These are phyloP conservation scores for Umbelopsis sp. DNA, from an alignment of 192 early-diverging fungal genomes.

Conservation along the genomic window DNA sequence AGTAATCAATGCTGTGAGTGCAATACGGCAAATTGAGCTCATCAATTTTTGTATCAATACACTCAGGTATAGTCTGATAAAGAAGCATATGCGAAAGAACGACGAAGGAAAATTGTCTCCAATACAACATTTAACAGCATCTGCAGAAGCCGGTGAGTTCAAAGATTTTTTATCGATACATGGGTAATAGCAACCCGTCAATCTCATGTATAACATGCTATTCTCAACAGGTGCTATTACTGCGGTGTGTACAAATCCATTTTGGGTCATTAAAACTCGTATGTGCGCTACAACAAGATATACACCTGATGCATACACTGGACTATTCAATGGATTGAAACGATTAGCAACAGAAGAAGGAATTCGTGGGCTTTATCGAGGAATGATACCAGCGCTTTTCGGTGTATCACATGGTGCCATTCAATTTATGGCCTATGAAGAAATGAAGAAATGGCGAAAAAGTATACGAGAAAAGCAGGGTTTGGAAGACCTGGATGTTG, in stretches of 20 bases:
- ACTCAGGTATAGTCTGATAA: conserved; percentile 62
- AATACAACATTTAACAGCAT: conserved; percentile 78
- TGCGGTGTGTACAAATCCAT: conserved; percentile 73
- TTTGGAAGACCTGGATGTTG: conserved; percentile 16
- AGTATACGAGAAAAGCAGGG: conserved; percentile 39
- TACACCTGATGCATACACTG: conserved; percentile 64
- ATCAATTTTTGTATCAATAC: neutral
- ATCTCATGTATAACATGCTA: neutral
- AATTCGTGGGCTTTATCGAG: conserved; percentile 73
- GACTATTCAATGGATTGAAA: conserved; percentile 62
- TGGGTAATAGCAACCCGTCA: neutral
- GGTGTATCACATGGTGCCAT: conserved; percentile 96
- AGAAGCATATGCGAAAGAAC: conserved; percentile 62
- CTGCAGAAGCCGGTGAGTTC: conserved; percentile 67
- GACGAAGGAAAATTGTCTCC: conserved; percentile 61
- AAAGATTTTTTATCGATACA: neutral
- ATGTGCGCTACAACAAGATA: conserved; percentile 70
- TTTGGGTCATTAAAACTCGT: conserved; percentile 86
- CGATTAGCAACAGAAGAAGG: conserved; percentile 69
- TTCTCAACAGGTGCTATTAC: conserved; percentile 57
- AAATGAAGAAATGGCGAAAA: conserved; percentile 80
- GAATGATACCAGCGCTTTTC: conserved; percentile 85
- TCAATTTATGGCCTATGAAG: conserved; percentile 99
- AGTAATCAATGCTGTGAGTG: conserved; percentile 14
- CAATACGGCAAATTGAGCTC: neutral